These are phyloP conservation scores for Hymenochaete sp. DNA, from an alignment of 1,284 basidiomycete species.

Conservation along the genomic window DNA sequence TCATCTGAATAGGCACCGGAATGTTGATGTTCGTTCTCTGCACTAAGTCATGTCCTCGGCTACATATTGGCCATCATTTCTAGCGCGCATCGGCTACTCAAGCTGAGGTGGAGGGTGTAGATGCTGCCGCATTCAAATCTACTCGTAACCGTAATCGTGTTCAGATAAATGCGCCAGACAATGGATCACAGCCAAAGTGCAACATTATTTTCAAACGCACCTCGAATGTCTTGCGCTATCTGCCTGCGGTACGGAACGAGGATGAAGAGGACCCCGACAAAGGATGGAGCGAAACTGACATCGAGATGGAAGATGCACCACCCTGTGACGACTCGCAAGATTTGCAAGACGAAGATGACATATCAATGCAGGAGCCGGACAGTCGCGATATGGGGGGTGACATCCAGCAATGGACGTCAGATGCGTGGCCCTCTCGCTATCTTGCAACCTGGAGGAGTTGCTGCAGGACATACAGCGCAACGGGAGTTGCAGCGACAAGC, in stretches of 20 bases:
- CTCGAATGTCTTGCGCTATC: slow-evolving; percentile 61
- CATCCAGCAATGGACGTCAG: slow-evolving; percentile 68
- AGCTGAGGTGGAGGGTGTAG: slow-evolving; percentile 50
- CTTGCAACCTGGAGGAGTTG: slow-evolving; percentile 16
- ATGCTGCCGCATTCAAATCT: slow-evolving; percentile 28
- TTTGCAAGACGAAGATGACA: too few relatives aligned
- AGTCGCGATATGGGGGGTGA: slow-evolving; percentile 32
- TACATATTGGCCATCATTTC: too few relatives aligned
- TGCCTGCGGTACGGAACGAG: slow-evolving; percentile 73
- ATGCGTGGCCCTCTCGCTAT: background rate
- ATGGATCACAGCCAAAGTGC: too few relatives aligned
- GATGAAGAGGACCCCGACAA: slow-evolving; percentile 69
- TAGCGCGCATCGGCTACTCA: slow-evolving; percentile 71
- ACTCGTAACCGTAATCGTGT: slow-evolving; percentile 20
- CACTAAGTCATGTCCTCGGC: too few relatives aligned
- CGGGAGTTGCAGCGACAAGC: slow-evolving; percentile 21
- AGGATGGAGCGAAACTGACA: slow-evolving; percentile 69
- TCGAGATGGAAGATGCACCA: slow-evolving; percentile 53
- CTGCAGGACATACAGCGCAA: slow-evolving; percentile 8
- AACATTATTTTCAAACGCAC: slow-evolving; percentile 52
- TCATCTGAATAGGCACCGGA: slow-evolving; percentile 93
- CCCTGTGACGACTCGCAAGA: slow-evolving; percentile 15
- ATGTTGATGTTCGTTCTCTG: slow-evolving; percentile 74
- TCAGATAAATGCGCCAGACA: too few relatives aligned
- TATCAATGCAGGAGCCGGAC: too few relatives aligned